Conservation (phyloP, 371 early-diverging fungal genomes). For the Mortierella sp. region DNA sequence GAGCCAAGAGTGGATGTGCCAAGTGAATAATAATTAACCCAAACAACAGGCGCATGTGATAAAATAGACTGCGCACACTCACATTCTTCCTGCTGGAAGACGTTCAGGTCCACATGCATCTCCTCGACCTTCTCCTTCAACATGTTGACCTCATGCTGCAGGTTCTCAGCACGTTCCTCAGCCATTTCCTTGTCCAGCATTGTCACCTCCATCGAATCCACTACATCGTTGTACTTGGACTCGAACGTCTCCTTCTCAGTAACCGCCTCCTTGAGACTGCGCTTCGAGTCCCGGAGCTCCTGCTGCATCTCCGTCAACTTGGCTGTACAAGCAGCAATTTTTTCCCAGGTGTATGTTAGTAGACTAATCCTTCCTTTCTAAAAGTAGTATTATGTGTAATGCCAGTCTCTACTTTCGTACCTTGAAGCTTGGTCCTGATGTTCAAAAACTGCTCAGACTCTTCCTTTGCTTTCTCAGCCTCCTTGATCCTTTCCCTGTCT, state of each 20-base stretch:
- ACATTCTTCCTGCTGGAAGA: conserved; percentile 73
- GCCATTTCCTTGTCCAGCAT: conserved; percentile 93
- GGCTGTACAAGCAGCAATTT: conserved; percentile 51
- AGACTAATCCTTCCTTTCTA: background rate
- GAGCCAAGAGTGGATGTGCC: no score
- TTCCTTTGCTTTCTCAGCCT: conserved; percentile 78
- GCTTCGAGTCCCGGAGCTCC: conserved; percentile 74
- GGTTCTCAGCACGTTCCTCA: conserved; percentile 84
- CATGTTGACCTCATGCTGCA: conserved; percentile 77
- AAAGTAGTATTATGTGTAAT: no score
- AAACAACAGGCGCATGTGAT: conserved; percentile 21
- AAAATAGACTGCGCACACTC: conserved; percentile 10
- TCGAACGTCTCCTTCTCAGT: conserved; percentile 75
- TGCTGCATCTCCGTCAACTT: conserved; percentile 79
- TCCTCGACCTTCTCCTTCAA: conserved; percentile 88
- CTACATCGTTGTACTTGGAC: conserved; percentile 73
- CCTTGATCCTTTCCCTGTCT: conserved; percentile 79
- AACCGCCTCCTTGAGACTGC: conserved; percentile 64
- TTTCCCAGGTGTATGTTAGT: no score
- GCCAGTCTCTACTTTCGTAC: no score
- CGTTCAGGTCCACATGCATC: conserved; percentile 75
- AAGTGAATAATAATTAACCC: no score
- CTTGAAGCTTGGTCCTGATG: conserved; percentile 76
- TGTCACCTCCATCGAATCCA: conserved; percentile 86
- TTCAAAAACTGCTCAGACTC: conserved; percentile 81